These are phyloP conservation scores for Infundibulicybe gibba DNA, from an alignment of 768 basidiomycete genomes.

Conservation along the genomic window DNA sequence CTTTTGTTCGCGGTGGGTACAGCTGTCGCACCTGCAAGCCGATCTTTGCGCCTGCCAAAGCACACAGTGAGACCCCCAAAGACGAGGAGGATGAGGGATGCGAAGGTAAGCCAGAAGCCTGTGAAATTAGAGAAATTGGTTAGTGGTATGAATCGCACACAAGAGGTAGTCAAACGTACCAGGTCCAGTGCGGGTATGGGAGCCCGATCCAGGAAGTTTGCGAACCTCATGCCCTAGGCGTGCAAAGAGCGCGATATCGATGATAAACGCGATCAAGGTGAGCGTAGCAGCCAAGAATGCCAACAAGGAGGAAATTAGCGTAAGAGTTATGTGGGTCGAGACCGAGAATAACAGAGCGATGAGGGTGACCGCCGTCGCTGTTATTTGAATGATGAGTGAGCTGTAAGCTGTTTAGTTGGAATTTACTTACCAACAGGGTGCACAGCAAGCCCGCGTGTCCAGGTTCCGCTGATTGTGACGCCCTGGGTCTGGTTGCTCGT, in stretches of 20 bases:
- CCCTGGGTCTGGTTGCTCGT: constrained; percentile 26
- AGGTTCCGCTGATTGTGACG: constrained; percentile 46
- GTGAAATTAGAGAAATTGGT: background rate
- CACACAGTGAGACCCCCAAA: constrained; percentile 69
- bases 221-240: constrained; percentile 56
- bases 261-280: constrained; percentile 68
- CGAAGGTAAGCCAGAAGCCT: constrained; percentile 80
- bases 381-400: background rate
- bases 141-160: too few relatives aligned
- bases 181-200: constrained; percentile 53
- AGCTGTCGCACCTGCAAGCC: constrained; percentile 37
- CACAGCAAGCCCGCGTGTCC: constrained; percentile 73
- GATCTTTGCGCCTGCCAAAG: constrained; percentile 58
- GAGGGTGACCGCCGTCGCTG: constrained; percentile 54
- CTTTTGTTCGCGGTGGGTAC: constrained; percentile 27
- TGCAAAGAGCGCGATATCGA: constrained; percentile 72
- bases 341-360: constrained; percentile 62
- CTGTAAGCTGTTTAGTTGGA: background rate
- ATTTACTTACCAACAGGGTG: constrained; percentile 67
- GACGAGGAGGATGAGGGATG: constrained; percentile 56
- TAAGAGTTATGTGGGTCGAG: constrained; percentile 52
- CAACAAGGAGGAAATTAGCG: constrained; percentile 60
- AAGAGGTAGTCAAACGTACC: constrained; percentile 37
- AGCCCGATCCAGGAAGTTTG: constrained; percentile 39
- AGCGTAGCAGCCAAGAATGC: constrained; percentile 69